phyloP scores from a whole-genome alignment of 176 grass and related monocot genomes.

The Elymus sibiricus region DNA sequence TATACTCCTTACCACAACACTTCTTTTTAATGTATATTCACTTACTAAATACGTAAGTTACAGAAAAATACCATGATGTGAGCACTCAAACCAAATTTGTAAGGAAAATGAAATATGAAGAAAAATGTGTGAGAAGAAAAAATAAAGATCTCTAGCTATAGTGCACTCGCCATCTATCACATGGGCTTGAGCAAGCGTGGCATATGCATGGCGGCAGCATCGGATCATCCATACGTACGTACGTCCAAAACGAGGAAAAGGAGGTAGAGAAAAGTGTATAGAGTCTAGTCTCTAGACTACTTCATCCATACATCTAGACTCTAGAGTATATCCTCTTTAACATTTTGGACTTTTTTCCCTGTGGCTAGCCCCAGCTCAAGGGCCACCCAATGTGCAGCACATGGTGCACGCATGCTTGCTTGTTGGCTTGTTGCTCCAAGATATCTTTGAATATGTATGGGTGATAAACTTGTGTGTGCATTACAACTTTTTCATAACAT shows the following conservation, averaged over 20 bases:
- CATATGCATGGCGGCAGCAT: constrained; percentile 26
- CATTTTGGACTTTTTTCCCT: constrained; percentile 34
- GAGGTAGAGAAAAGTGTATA: constrained; percentile 2
- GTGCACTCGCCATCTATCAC: not conserved
- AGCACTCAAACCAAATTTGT: not conserved
- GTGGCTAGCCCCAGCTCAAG: constrained; percentile 19
- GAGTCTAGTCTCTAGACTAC: constrained; percentile 10
- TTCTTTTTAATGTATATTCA: too few species aligned
- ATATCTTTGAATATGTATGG: constrained; percentile 35
- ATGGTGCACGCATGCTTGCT: constrained; percentile 32
- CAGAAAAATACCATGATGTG: not conserved
- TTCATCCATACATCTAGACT: constrained; percentile 17
- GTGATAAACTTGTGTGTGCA: constrained; percentile 23
- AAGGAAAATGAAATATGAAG: not conserved
- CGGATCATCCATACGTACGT: constrained; percentile 40
- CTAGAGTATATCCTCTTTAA: constrained; percentile 34
- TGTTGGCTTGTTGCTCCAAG: constrained; percentile 14
- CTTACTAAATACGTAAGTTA: too few species aligned
- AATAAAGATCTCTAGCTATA: not conserved
- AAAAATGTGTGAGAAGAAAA: not conserved
- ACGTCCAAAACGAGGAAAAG: not conserved
- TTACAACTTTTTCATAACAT: constrained; percentile 27
- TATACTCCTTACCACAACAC: not conserved
- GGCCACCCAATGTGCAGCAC: constrained; percentile 41
- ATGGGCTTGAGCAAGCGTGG: not conserved